Percentiles rank a stretch among this genome's conserved stretches.
Conservation (phyloP, 768 basidiomycete species). For the Trametes sanguinea region DNA sequence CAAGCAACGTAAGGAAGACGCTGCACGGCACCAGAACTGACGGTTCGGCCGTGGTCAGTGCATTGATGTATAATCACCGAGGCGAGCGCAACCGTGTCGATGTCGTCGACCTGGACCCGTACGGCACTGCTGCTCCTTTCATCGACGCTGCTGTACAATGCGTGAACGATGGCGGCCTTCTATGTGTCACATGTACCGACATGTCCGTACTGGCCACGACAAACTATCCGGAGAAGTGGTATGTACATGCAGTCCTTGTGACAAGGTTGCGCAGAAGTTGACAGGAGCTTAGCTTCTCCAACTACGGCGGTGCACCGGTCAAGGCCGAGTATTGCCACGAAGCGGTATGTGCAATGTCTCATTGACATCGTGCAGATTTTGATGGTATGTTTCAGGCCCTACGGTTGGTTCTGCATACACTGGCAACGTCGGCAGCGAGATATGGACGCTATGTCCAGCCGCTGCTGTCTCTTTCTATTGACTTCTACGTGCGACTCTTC, state of each 20-base stretch:
- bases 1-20: neutral
- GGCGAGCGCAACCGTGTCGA: conserved; percentile 76
- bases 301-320: conserved; percentile 89
- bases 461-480: conserved; percentile 87
- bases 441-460: conserved; percentile 94
- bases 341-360: conserved; percentile 53
- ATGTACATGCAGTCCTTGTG: neutral
- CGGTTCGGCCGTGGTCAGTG: conserved; percentile 42
- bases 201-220: conserved; percentile 89
- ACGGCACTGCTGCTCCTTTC: conserved; percentile 96
- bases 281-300: conserved; percentile 71
- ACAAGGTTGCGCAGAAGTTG: neutral
- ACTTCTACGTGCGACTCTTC: conserved; percentile 95
- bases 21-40: neutral
- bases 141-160: conserved; percentile 93
- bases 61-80: conserved; percentile 89
- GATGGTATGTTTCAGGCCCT: conserved; percentile 60
- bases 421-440: conserved; percentile 85
- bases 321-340: conserved; percentile 97
- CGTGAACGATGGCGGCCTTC: conserved; percentile 83
- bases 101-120: conserved; percentile 97
- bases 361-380: neutral
- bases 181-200: conserved; percentile 97
- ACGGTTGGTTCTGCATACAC: conserved; percentile 82
- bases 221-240: conserved; percentile 98